Conservation (phyloP, 495 filamentous ascomycete species). For the Glarea lozoyensis region DNA sequence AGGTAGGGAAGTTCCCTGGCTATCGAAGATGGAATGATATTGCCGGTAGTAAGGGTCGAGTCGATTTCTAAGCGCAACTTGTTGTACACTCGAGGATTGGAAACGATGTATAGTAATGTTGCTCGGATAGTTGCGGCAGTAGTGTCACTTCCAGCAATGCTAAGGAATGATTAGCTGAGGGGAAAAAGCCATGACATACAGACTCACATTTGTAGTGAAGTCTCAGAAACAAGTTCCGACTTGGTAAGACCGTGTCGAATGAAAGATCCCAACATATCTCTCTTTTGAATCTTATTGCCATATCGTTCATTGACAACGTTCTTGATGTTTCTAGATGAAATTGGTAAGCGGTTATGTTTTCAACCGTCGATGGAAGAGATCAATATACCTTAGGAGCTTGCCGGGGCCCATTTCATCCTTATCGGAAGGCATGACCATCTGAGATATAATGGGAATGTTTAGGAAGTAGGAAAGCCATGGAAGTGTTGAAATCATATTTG, state of each 20-base stretch:
- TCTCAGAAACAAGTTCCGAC: conserved; percentile 31
- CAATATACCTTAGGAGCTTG: conserved; percentile 38
- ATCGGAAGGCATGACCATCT: conserved; percentile 35
- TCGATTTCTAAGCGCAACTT: conserved; percentile 51
- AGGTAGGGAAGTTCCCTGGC: conserved; percentile 40
- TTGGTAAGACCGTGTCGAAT: conserved; percentile 29
- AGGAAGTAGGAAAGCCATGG: conserved; percentile 25
- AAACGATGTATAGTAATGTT: conserved; percentile 44
- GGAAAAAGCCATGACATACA: no score
- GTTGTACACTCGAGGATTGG: conserved; percentile 32
- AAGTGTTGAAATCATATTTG: conserved; percentile 6
- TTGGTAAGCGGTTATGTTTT: no score
- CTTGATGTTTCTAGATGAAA: conserved; percentile 10
- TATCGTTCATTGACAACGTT: conserved; percentile 27
- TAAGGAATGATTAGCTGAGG: neutral
- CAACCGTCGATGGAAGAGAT: no score
- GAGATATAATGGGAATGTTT: conserved; percentile 31
- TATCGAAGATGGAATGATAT: conserved; percentile 27
- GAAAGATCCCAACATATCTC: conserved; percentile 40
- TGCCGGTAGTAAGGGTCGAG: no score
- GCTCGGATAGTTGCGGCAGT: conserved; percentile 50
- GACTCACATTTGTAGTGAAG: conserved; percentile 31
- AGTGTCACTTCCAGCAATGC: conserved; percentile 53
- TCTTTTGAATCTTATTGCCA: conserved; percentile 19
- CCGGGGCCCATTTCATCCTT: conserved; percentile 43